Base-by-base conservation (phyloP, 257 asterid genomes). In the Scutellaria baicalensis region DNA sequence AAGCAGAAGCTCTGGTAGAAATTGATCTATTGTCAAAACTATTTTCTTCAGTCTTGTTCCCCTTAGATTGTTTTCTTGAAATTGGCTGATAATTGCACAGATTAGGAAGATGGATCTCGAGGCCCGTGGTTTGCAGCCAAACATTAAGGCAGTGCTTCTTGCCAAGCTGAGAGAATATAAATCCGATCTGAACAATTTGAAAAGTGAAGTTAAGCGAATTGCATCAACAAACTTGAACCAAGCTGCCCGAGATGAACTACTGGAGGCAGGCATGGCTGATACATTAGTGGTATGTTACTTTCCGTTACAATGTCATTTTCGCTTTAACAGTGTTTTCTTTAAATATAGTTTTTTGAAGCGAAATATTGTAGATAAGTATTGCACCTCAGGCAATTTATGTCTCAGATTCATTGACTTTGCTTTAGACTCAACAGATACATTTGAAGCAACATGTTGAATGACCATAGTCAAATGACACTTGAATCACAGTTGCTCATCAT, bases 191-290 rank as follows among this genome's bases (percentile, higher is more conserved):
- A 89, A 85, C 87, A 86, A 77, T 77, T 76, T 91, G 88, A 89
- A 91, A 75, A 82, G 77, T 67, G 92, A 80, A 54, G 73, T 80
- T 12, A 91, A 91, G 83, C 79, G 86, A 78, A 79, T 85, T 51
- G 80, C 71, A 12, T 74, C 93, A 2, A 60, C 89, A 20, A 87
- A 78, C 76, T 68, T 80, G 73, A 85, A 83, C 80, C 89, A 81
- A 80, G 88, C 89, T 80, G 93, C 92, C 20, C 83, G 97, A 13
- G 96, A 91, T 82, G 94, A 86, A 73, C 81, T 91, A 65, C 81
- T 91, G 78, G 97, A 91, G 71, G 81, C 96, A 33, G 97, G 97
- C 66, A 74, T 88, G 89, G 92, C 92, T 56, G 95, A 91, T 78
- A 84, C 93, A 54, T 51, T 84, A 56, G 76, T 89, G 39, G 96